phyloP scores from a whole-genome alignment of 768 basidiomycete species.

The Pisolithus albus region DNA sequence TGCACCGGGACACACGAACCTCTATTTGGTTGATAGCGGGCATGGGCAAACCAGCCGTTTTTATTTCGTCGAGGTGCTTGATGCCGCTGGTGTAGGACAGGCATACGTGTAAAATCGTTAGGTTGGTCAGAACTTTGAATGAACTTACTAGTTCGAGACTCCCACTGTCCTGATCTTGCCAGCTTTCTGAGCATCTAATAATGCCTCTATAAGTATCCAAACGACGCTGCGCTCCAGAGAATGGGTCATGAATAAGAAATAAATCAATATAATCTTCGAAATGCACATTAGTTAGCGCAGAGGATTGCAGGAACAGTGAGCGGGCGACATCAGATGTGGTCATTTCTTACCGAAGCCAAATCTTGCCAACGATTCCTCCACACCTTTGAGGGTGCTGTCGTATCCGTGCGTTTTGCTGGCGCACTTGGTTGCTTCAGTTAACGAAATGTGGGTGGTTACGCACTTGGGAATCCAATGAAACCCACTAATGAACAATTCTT shows the following conservation, averaged over 20 bases:
- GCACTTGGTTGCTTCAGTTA: conserved; percentile 56
- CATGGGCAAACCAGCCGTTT: conserved; percentile 48
- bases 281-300: neutral
- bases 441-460: conserved; percentile 3
- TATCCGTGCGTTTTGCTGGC: conserved; percentile 54
- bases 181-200: conserved; percentile 51
- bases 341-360: conserved; percentile 49
- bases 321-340: neutral
- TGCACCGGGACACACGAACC: conserved; percentile 31
- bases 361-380: conserved; percentile 54
- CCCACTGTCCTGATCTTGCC: conserved; percentile 72
- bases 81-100: conserved; percentile 42
- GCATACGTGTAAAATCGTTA: neutral
- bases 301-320: neutral
- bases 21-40: conserved; percentile 82
- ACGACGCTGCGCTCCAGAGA: conserved; percentile 54
- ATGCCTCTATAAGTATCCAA: conserved; percentile 68
- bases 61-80: conserved; percentile 72
- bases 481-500: conserved; percentile 69
- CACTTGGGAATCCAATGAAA: conserved; percentile 1
- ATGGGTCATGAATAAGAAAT: conserved; percentile 72
- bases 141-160: conserved; percentile 73
- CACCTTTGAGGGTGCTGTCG: conserved; percentile 47
- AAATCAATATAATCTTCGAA: conserved; percentile 57
- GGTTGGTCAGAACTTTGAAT: neutral